phyloP scores from a whole-genome alignment of 2,329 filamentous ascomycete genomes.

The Phaeosphaeriaceae sp. region DNA sequence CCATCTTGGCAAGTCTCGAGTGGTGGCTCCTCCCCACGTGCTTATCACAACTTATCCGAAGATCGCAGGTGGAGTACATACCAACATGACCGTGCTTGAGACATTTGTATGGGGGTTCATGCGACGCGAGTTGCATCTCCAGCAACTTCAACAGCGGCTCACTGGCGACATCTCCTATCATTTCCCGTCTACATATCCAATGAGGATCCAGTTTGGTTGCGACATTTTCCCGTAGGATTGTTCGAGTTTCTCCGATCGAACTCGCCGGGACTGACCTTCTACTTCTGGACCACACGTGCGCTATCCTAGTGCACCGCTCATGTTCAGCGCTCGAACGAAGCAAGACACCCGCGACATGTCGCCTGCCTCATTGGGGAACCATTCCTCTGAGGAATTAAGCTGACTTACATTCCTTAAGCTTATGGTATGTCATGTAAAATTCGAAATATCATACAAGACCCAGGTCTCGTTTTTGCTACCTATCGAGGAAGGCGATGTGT shows the following conservation, averaged over 20 bases:
- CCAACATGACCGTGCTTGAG: conserved; percentile 14
- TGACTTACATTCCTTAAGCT: conserved; percentile 4
- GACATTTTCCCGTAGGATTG: conserved; percentile 21
- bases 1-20: conserved; percentile 32
- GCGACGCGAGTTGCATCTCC: neutral
- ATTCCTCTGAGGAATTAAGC: neutral
- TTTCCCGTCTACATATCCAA: conserved; percentile 7
- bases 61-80: conserved; percentile 26
- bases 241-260: conserved; percentile 13
- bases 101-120: conserved; percentile 12
- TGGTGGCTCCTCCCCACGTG: conserved; percentile 39
- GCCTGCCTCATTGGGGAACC: conserved; percentile 10
- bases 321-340: neutral
- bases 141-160: conserved; percentile 1
- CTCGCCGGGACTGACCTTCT: conserved; percentile 21
- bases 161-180: neutral
- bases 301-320: conserved; percentile 6
- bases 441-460: conserved; percentile 1
- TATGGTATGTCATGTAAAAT: conserved; percentile 14
- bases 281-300: conserved; percentile 14
- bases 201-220: conserved; percentile 1
- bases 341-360: conserved; percentile 4
- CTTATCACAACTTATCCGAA: conserved; percentile 39
- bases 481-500: neutral
- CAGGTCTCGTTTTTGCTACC: neutral